Evolutionary conservation across 148 eudicot genomes (phyloP), one percentile per base, ranked within the genome.

Genomic region (Silene conica): DNA sequence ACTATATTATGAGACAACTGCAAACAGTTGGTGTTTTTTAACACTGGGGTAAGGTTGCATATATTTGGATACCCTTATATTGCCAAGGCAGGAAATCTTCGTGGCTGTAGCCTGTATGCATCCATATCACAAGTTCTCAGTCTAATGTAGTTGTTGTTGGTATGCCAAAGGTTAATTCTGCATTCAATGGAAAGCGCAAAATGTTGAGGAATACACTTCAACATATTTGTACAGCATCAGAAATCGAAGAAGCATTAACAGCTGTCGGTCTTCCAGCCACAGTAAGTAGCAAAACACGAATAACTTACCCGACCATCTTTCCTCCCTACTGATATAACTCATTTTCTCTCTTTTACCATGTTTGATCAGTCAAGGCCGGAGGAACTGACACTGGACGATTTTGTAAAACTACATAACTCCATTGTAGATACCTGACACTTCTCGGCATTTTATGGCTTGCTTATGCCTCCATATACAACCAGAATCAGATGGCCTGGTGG

Each of bases 181-280:
- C 98, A 72, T 93, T 93, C 81, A 93, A 86, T 28, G 89, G 92
- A 28, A 95, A 92, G 78, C 86, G 98, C 56, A 95, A 95, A 78
- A 95, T 88, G 97, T 62, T 95, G 85, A 84, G 96, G 70, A 95
- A 84, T 78, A 82, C 97, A 41, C 90, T 92, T 26, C 96, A 89
- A 72, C 96, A 89, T 69, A 69, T 89, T 28, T 65, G 87, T 76
- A 38, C 93, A 66, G 74, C 97, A n/a, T 59, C 82, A 41, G 97
- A 90, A 65, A 85, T 90, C 14, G 91, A 92, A 83, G 87, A 85
- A 56, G 93, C 96, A 67, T 85, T 92, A 13, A 76, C 16, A 19
- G 72, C 69, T 31, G 73, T 76, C 74, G 92, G 89, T 73, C 96
- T 95, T 69, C 75, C 85, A 22, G 70, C 80, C 62, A 95, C 96